These are phyloP conservation scores for Iberis amara DNA, from an alignment of 441 rosid species.

Conservation along the genomic window DNA sequence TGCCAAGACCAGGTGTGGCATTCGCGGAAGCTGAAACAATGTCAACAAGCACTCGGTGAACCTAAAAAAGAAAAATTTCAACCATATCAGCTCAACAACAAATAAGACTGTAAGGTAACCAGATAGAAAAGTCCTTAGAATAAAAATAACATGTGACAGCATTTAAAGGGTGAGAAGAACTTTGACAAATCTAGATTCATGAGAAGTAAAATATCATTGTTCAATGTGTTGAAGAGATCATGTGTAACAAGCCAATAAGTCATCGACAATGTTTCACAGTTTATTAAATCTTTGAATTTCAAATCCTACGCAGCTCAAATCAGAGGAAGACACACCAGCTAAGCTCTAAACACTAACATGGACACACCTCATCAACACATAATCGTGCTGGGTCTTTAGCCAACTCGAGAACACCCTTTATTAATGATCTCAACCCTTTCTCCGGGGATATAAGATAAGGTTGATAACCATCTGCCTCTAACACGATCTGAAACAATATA, in stretches of 20 bases:
- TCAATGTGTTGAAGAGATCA: slow-evolving; percentile 13
- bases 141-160: slow-evolving; percentile 8
- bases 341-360: slow-evolving; percentile 22
- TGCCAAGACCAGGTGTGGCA: slow-evolving; percentile 73
- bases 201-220: slow-evolving; percentile 6
- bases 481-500: slow-evolving; percentile 46
- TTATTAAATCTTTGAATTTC: slow-evolving; percentile 6
- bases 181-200: neutral
- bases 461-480: slow-evolving; percentile 81
- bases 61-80: slow-evolving; percentile 38
- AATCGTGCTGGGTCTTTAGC: slow-evolving; percentile 71
- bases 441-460: slow-evolving; percentile 86
- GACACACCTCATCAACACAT: slow-evolving; percentile 71
- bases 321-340: slow-evolving; percentile 8
- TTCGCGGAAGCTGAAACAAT: slow-evolving; percentile 65
- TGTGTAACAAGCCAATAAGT: slow-evolving; percentile 21
- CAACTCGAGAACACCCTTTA: slow-evolving; percentile 62
- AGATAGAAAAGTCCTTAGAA: slow-evolving; percentile 8
- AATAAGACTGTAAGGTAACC: slow-evolving; percentile 16
- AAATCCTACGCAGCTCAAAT: slow-evolving; percentile 10
- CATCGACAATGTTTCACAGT: slow-evolving; percentile 11
- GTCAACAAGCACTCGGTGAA: slow-evolving; percentile 62
- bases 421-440: slow-evolving; percentile 69
- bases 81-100: slow-evolving; percentile 12
- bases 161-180: slow-evolving; percentile 4